Percentiles rank a stretch among this genome's conserved stretches.
Conservation (phyloP, 192 early-diverging fungal species). For the Backusella parvicylindrica region DNA sequence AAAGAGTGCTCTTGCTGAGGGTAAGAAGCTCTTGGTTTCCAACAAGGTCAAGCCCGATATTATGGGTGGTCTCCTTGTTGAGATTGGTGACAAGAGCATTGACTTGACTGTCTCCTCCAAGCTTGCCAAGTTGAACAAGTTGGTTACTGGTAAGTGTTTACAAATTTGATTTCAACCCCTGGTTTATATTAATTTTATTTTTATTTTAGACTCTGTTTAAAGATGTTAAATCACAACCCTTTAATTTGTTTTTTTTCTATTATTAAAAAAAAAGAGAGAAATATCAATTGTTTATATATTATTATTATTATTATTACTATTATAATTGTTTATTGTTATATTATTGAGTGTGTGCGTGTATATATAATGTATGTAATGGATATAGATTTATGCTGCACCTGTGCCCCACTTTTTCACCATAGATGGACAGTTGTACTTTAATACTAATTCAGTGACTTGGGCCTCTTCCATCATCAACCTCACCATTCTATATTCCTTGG, state of each 20-base stretch:
- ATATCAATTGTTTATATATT: constrained; percentile 4
- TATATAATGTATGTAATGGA: too few relatives aligned
- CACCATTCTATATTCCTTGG: constrained; percentile 88
- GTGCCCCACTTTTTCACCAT: constrained; percentile 62
- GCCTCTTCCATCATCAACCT: constrained; percentile 69
- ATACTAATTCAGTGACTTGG: constrained; percentile 61
- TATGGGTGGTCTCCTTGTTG: constrained; percentile 94
- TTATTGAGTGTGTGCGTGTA: too few relatives aligned
- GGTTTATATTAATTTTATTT: background rate
- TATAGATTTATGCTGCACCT: background rate
- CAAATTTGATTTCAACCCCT: background rate
- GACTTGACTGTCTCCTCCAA: constrained; percentile 95
- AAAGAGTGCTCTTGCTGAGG: constrained; percentile 76
- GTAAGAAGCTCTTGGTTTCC: constrained; percentile 80
- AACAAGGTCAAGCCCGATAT: constrained; percentile 92
- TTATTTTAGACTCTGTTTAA: background rate
- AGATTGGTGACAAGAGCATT: constrained; percentile 97
- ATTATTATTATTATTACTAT: background rate
- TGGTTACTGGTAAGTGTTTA: constrained; percentile 25
- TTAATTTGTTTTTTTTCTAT: background rate
- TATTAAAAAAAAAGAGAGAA: background rate
- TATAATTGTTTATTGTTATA: too few relatives aligned
- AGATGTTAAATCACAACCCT: background rate
- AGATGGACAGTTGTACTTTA: constrained; percentile 61
- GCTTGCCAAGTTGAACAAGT: constrained; percentile 93